Percentiles rank a stretch among this genome's conserved stretches.
phyloP scores from a whole-genome alignment of 768 basidiomycete species.

The Pleurotus ostreatus region DNA sequence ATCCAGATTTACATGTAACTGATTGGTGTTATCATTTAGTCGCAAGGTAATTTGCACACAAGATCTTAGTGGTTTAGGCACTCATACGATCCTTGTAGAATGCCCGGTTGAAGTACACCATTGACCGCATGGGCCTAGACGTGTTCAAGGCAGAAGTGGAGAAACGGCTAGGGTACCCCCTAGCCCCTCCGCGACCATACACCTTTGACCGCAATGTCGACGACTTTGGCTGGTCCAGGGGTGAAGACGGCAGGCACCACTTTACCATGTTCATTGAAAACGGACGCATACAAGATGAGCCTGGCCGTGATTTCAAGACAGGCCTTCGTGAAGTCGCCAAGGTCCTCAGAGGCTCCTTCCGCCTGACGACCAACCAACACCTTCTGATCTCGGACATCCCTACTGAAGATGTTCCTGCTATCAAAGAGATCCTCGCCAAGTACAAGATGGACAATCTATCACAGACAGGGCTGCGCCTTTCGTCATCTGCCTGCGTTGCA shows the following conservation, averaged over 20 bases:
- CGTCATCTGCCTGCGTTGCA: constrained; percentile 94
- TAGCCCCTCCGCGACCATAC: constrained; percentile 73
- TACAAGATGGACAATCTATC: constrained; percentile 89
- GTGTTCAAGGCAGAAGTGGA: constrained; percentile 89
- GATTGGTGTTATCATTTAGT: constrained; percentile 25
- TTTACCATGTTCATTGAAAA: constrained; percentile 97
- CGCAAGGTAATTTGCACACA: constrained; percentile 43
- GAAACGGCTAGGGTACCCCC: constrained; percentile 73
- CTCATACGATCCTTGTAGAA: constrained; percentile 41
- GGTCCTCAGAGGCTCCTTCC: constrained; percentile 90
- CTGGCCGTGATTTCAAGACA: constrained; percentile 86
- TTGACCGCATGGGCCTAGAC: constrained; percentile 91
- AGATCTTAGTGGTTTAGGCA: background rate
- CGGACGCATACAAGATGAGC: constrained; percentile 94
- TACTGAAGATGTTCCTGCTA: constrained; percentile 64
- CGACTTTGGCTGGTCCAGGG: constrained; percentile 90
- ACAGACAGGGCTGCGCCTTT: constrained; percentile 74
- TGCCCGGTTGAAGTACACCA: constrained; percentile 92
- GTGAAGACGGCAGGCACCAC: constrained; percentile 85
- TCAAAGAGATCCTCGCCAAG: constrained; percentile 75
- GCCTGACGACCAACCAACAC: constrained; percentile 95
- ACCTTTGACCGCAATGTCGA: constrained; percentile 88
- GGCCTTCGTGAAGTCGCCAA: constrained; percentile 91
- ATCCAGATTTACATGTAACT: background rate
- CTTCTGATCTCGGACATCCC: constrained; percentile 81